phyloP scores from a whole-genome alignment of 345 rosid genomes.

The Turnera subulata region DNA sequence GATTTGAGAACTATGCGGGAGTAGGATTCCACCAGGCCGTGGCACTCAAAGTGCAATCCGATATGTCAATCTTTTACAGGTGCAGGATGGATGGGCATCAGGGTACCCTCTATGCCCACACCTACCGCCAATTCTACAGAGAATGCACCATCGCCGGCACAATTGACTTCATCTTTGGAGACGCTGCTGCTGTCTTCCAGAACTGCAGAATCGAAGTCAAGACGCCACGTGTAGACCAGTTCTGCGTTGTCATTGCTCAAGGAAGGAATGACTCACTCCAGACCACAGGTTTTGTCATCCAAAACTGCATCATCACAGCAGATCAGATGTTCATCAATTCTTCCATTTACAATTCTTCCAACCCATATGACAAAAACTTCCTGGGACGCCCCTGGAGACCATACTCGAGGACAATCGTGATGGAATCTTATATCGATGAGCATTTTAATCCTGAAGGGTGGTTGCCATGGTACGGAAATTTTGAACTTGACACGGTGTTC shows the following conservation, averaged over 20 bases:
- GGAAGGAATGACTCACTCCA: conserved; percentile 42
- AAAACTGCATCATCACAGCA: conserved; percentile 56
- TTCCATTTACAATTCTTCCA: no score
- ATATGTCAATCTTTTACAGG: conserved; percentile 56
- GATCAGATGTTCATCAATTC: conserved; percentile 31
- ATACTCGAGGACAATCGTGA: conserved; percentile 52
- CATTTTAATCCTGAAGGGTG: conserved; percentile 60
- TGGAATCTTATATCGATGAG: conserved; percentile 57
- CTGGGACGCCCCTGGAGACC: conserved; percentile 72
- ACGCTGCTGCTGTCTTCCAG: conserved; percentile 59
- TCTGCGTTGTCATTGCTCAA: conserved; percentile 53
- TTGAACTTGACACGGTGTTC: conserved; percentile 51
- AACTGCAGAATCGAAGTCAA: conserved; percentile 54
- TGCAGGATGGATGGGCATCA: conserved; percentile 76
- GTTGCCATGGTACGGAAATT: conserved; percentile 47
- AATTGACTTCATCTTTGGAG: conserved; percentile 74
- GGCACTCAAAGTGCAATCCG: conserved; percentile 55
- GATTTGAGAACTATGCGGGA: conserved; percentile 75
- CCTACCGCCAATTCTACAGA: conserved; percentile 83
- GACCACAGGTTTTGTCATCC: conserved; percentile 56
- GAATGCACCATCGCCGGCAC: conserved; percentile 77
- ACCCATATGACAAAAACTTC: conserved; percentile 34
- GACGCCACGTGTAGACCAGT: conserved; percentile 52
- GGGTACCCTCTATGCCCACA: conserved; percentile 63
- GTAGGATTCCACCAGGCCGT: conserved; percentile 71